Base-by-base conservation (phyloP, 1,139 yeast species). In the Arxiozyma slooffiae region DNA sequence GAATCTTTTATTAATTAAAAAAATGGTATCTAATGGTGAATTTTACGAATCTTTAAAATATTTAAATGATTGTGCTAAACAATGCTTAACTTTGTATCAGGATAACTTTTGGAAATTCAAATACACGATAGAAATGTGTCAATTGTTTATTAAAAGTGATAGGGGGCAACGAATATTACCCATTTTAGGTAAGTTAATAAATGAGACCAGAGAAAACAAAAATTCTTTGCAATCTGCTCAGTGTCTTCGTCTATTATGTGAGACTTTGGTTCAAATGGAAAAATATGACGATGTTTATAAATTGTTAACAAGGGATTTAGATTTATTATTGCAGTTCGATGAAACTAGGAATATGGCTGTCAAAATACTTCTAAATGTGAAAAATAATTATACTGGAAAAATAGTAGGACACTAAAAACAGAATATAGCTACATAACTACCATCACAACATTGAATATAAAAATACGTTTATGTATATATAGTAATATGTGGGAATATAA, bases 61-160 rank as follows among this genome's bases (percentile, higher is more conserved):
- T 21, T 47, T 60, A 6, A 50, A 51, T 22, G 43, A 48, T n/a
- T 41, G 43, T 22, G 51, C 55, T 7, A 50, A 47, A 6, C 57
- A 59, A 17, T 55, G 57, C 30, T 46, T 48, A 16, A 40, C 51
- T 21, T 38, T 38, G 4, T 48, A 48, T 24, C 46, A 47, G 20
- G 64, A 61, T 47, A 50, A 51, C 17, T 49, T 50, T 22, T 61
- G 66, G 66, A 55, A 52, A 43, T 55, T 53, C 43, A 48, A 52
- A 17, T 62, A 62, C 43, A 53, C 55, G 23, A 46, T 52, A 21
- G 60, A 55, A 48, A 56, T 58, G 44, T 58, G 60, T 37, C 40
- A 53, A 8, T 47, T 63, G n/a, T 50, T 57, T 38, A 22, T 62
- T 7, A 38, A 52, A 9, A 51, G 57, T 26, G 55, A 53, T 1